Conservation (phyloP, 192 early-diverging fungal species). For the Cetraspora pellucida region DNA sequence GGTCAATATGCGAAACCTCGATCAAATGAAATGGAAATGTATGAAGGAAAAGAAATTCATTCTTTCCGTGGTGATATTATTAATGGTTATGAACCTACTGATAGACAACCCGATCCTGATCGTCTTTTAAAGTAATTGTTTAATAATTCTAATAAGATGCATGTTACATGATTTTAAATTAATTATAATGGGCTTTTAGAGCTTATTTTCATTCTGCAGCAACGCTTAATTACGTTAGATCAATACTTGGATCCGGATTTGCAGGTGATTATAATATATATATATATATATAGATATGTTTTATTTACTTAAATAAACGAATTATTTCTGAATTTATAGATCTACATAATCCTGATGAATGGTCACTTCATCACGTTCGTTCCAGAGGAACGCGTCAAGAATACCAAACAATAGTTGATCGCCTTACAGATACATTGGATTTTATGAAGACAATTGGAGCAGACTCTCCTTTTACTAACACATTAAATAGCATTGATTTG, state of each 20-base stretch:
- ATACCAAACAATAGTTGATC: slow-evolving; percentile 89
- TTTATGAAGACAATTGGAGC: slow-evolving; percentile 97
- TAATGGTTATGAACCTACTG: slow-evolving; percentile 86
- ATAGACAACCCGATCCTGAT: slow-evolving; percentile 90
- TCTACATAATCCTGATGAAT: slow-evolving; percentile 85
- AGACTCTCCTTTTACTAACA: slow-evolving; percentile 53
- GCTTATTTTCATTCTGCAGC: slow-evolving; percentile 98
- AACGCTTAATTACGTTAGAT: slow-evolving; percentile 92
- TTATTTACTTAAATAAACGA: neutral
- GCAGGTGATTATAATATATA: slow-evolving; percentile 47
- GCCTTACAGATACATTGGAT: slow-evolving; percentile 83
- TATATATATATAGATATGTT: neutral
- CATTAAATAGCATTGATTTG: slow-evolving; percentile 83
- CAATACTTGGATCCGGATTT: slow-evolving; percentile 80
- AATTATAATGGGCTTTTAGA: slow-evolving; percentile 32
- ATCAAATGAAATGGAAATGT: slow-evolving; percentile 85
- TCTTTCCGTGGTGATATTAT: slow-evolving; percentile 98
- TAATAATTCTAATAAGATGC: neutral
- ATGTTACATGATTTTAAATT: slow-evolving; percentile 4
- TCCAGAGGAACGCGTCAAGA: slow-evolving; percentile 75
- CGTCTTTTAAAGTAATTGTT: slow-evolving; percentile 69
- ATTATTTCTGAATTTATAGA: slow-evolving; percentile 49
- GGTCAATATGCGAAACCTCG: slow-evolving; percentile 99
- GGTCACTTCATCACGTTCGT: slow-evolving; percentile 90
- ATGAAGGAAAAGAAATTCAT: slow-evolving; percentile 78